These are phyloP conservation scores for Arabis alpina DNA, from an alignment of 345 rosid species.

Conservation along the genomic window DNA sequence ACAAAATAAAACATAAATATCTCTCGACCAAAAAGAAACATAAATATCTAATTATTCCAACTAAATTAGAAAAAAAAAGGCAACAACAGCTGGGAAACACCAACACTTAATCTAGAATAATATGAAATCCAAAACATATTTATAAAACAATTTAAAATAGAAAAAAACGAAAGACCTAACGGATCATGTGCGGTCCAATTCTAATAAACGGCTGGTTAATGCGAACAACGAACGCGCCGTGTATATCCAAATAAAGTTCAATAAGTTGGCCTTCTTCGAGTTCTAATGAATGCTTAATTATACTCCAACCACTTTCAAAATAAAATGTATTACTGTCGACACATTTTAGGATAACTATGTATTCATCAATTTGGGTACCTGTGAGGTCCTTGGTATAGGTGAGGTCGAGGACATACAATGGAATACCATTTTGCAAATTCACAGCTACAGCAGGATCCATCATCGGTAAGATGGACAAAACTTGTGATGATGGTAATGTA, in stretches of 20 bases:
- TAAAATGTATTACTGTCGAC: not conserved
- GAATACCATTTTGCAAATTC: not conserved
- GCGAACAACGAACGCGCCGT: too few species aligned
- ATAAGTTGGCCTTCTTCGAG: not conserved
- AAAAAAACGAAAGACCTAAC: not conserved
- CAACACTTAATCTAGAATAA: too few species aligned
- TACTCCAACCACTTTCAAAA: slow-evolving; percentile 23
- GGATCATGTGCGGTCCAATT: too few species aligned
- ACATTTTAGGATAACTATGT: not conserved
- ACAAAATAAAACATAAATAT: too few species aligned
- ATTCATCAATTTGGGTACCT: not conserved
- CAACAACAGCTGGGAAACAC: too few species aligned
- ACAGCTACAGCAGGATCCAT: not conserved
- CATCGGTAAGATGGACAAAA: not conserved
- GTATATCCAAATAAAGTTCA: not conserved
- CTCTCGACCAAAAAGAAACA: too few species aligned
- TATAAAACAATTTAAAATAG: too few species aligned
- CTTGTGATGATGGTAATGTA: slow-evolving; percentile 6
- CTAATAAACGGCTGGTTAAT: too few species aligned
- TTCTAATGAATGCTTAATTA: slow-evolving; percentile 11
- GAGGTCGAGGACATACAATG: slow-evolving; percentile 1
- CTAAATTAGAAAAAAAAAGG: too few species aligned
- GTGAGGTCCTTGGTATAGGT: too few species aligned
- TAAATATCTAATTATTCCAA: too few species aligned
- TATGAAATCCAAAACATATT: too few species aligned